Percentiles rank a stretch among this genome's conserved stretches.
Conservation (phyloP, 73 alveolate species). For the Paramecium bursaria region DNA sequence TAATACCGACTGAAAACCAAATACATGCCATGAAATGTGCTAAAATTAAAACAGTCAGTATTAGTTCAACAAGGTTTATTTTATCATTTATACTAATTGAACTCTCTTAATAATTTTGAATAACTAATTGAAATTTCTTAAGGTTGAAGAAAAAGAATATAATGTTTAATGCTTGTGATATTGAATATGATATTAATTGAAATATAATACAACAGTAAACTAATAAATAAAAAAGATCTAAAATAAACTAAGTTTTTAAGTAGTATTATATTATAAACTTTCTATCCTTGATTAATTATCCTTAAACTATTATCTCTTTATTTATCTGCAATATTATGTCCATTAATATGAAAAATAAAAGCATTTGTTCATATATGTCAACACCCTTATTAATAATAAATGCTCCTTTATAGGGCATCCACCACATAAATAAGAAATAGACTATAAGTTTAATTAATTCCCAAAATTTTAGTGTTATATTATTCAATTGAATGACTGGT, state of each 20-base stretch:
- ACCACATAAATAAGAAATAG: no score
- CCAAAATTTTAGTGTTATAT: no score
- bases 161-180: not conserved
- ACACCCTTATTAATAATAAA: no score
- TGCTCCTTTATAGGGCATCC: no score
- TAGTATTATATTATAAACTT: constrained; percentile 4
- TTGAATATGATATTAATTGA: not conserved
- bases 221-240: not conserved
- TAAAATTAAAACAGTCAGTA: constrained; percentile 9
- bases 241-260: not conserved
- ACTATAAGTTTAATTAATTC: no score
- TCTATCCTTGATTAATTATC: constrained; percentile 18
- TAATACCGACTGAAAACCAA: constrained; percentile 13
- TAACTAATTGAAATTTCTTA: not conserved
- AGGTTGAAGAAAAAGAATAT: not conserved
- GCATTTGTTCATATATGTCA: no score
- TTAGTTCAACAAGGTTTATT: not conserved
- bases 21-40: constrained; percentile 48
- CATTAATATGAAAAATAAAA: no score
- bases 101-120: constrained; percentile 18
- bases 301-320: constrained; percentile 24
- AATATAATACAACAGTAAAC: not conserved
- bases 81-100: constrained; percentile 1
- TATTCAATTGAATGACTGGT: no score
- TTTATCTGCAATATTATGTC: constrained; percentile 33